Percentiles rank a stretch among this genome's conserved stretches.
Conservation (phyloP, 1,284 basidiomycete genomes). For the Pulchroboletus neoregius region DNA sequence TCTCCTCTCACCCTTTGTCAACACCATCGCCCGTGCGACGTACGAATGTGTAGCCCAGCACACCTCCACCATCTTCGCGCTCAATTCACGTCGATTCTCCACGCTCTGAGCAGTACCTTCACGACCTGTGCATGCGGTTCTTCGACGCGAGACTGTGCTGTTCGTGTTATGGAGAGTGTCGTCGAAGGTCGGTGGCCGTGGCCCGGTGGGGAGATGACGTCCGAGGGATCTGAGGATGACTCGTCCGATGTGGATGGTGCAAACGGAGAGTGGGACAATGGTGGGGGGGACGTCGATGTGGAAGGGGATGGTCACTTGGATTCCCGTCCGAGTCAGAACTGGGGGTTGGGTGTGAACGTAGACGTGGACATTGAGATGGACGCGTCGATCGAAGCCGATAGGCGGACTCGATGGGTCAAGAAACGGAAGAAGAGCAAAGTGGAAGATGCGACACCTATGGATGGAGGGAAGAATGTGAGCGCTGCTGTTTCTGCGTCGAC, state of each 20-base stretch:
- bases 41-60: slow-evolving; percentile 38
- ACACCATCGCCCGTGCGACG: not conserved
- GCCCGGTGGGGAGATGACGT: slow-evolving; percentile 33
- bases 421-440: slow-evolving; percentile 19
- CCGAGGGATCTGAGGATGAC: slow-evolving; percentile 26
- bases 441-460: slow-evolving; percentile 2
- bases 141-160: slow-evolving; percentile 58
- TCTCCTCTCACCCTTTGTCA: not conserved
- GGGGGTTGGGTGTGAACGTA: slow-evolving; percentile 28
- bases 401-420: slow-evolving; percentile 14
- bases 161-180: slow-evolving; percentile 63
- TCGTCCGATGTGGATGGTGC: slow-evolving; percentile 17
- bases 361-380: slow-evolving; percentile 29
- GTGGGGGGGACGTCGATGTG: slow-evolving; percentile 22
- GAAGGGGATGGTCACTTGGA: slow-evolving; percentile 23
- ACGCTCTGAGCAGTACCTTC: slow-evolving; percentile 70
- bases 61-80: slow-evolving; percentile 52
- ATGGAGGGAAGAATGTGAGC: slow-evolving; percentile 4
- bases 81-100: slow-evolving; percentile 69
- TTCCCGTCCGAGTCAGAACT: slow-evolving; percentile 6
- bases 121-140: slow-evolving; percentile 74
- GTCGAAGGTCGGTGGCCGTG: slow-evolving; percentile 43
- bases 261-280: slow-evolving; percentile 21
- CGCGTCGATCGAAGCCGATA: slow-evolving; percentile 5
- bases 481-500: not conserved